These are phyloP conservation scores for Bolboschoenus planiculmis DNA, from an alignment of 176 grass and related monocot species.

Conservation along the genomic window DNA sequence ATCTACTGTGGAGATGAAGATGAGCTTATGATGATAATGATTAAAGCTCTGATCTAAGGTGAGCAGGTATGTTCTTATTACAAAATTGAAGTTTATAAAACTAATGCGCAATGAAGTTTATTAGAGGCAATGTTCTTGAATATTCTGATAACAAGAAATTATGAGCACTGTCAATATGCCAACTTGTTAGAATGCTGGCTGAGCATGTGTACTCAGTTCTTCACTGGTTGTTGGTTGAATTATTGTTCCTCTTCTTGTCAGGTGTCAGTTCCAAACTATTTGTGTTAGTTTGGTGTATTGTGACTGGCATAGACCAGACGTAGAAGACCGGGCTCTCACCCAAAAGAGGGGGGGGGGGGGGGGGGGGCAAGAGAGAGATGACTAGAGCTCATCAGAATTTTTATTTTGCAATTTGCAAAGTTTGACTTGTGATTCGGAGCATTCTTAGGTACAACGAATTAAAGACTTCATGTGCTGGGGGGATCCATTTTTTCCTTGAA, in stretches of 20 bases:
- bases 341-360: not conserved
- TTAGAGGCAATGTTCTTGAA: not conserved
- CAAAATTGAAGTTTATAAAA: not conserved
- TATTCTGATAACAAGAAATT: not conserved
- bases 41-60: not conserved
- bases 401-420: not conserved
- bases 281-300: not conserved
- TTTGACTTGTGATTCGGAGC: not conserved
- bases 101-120: not conserved
- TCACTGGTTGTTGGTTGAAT: not conserved
- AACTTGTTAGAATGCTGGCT: not conserved
- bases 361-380: not conserved
- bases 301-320: not conserved
- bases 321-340: not conserved
- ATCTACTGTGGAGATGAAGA: not conserved
- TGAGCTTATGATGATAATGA: not conserved
- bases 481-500: not conserved
- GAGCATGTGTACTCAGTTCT: not conserved
- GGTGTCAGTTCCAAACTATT: not conserved
- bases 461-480: not conserved
- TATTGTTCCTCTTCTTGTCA: not conserved
- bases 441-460: not conserved
- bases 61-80: not conserved
- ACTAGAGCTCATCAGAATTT: not conserved
- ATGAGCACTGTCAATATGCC: not conserved